Evolutionary conservation across 2,329 filamentous ascomycete species (phyloP).

Genomic region (Aspergillus caelatus): DNA sequence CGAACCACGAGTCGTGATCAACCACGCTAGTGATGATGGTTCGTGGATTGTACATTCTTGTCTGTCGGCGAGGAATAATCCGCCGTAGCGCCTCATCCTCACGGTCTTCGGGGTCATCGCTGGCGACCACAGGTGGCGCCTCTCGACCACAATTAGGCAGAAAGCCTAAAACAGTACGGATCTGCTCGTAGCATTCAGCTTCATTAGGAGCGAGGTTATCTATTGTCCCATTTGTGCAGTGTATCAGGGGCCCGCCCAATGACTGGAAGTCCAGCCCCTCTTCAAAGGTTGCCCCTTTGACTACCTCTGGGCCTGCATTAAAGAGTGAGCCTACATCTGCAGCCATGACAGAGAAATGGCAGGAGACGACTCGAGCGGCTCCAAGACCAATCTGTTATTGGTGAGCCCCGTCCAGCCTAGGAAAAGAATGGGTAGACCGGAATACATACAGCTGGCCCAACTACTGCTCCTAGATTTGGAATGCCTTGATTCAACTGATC

Average conservation of each 20-base stretch:
- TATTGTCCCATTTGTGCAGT: conserved; percentile 68
- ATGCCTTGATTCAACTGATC: conserved; percentile 65
- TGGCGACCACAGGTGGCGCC: conserved; percentile 53
- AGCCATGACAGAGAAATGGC: conserved; percentile 69
- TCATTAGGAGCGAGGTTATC: conserved; percentile 66
- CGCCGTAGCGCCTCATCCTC: conserved; percentile 54
- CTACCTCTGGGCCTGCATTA: conserved; percentile 66
- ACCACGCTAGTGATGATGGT: conserved; percentile 61
- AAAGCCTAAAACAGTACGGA: conserved; percentile 60
- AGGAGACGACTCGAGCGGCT: conserved; percentile 62
- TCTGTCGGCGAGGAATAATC: conserved; percentile 60
- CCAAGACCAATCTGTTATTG: conserved; percentile 59
- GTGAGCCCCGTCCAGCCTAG: not conserved
- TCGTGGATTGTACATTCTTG: conserved; percentile 63
- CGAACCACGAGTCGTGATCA: conserved; percentile 62
- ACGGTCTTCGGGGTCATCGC: conserved; percentile 54
- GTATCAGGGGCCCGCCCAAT: conserved; percentile 62
- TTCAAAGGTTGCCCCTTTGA: conserved; percentile 65
- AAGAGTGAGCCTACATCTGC: conserved; percentile 64
- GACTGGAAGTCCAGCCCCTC: conserved; percentile 62
- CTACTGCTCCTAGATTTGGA: conserved; percentile 64
- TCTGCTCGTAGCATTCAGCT: conserved; percentile 63
- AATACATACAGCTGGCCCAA: conserved; percentile 58
- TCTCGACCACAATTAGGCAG: conserved; percentile 61
- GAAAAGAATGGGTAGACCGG: not conserved